Conservation (phyloP, 129 eudicot genomes). For the Centaurea solstitialis region DNA sequence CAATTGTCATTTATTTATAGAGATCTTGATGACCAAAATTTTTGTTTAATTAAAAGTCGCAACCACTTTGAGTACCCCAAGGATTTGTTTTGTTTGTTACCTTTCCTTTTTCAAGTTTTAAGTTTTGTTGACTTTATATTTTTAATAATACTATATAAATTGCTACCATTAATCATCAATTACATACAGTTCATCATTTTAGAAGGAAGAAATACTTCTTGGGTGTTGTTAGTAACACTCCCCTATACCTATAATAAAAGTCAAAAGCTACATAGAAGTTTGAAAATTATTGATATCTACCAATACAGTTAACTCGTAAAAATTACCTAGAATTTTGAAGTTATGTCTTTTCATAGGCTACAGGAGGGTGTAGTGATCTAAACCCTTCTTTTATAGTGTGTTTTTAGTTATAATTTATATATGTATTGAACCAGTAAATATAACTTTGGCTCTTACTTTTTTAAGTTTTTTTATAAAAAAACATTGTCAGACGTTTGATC, state of each 20-base stretch:
- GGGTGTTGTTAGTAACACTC: too few species aligned
- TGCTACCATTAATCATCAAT: not conserved
- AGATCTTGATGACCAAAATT: constrained; percentile 49
- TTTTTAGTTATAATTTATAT: too few species aligned
- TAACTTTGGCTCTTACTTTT: not conserved
- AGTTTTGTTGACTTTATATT: constrained; percentile 12
- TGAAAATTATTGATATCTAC: too few species aligned
- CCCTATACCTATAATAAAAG: too few species aligned
- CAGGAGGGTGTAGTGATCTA: too few species aligned
- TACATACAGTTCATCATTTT: not conserved
- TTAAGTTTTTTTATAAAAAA: too few species aligned
- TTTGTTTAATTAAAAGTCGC: constrained; percentile 38
- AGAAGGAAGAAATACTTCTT: not conserved
- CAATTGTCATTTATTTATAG: constrained; percentile 49
- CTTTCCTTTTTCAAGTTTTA: constrained; percentile 8
- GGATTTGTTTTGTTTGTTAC: not conserved
- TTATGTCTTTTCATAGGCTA: too few species aligned
- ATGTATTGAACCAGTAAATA: not conserved
- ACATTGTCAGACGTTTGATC: not conserved
- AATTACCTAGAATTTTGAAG: too few species aligned
- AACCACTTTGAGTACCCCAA: constrained; percentile 53
- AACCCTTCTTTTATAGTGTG: too few species aligned
- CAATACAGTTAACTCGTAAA: too few species aligned
- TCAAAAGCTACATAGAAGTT: too few species aligned
- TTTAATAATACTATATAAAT: not conserved